These are phyloP conservation scores for Aspergillus taichungensis DNA, from an alignment of 495 filamentous ascomycete genomes.

Conservation along the genomic window DNA sequence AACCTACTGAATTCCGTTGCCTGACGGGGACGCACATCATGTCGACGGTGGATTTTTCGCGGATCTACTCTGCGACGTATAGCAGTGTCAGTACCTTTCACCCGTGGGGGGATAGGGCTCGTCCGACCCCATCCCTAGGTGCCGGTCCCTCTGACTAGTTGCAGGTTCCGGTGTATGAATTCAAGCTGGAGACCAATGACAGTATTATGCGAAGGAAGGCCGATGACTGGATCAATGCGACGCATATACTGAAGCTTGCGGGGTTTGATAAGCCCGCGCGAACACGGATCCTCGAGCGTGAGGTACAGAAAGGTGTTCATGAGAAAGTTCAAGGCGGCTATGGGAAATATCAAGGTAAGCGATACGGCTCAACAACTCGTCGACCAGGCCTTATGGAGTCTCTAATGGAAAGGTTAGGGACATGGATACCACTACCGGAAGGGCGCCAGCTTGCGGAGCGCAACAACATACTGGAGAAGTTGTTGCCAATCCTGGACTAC, in stretches of 20 bases:
- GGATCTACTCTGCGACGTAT: conserved; percentile 84
- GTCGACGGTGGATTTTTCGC: conserved; percentile 32
- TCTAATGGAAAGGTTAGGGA: conserved; percentile 48
- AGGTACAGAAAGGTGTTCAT: conserved; percentile 91
- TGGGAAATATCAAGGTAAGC: conserved; percentile 88
- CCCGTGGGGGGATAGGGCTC: not conserved
- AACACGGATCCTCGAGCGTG: conserved; percentile 89
- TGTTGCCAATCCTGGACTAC: conserved; percentile 84
- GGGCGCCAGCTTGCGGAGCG: conserved; percentile 73
- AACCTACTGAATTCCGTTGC: conserved; percentile 15
- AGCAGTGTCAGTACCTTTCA: conserved; percentile 64
- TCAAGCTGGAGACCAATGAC: conserved; percentile 60
- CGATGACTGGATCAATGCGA: conserved; percentile 93
- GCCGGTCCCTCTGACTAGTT: not conserved
- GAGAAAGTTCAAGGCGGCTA: conserved; percentile 98
- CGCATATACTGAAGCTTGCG: conserved; percentile 86
- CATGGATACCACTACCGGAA: conserved; percentile 86
- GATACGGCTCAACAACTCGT: not conserved
- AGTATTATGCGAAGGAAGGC: conserved; percentile 82
- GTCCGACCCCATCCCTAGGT: too few relatives aligned
- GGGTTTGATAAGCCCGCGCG: conserved; percentile 82
- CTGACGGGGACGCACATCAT: conserved; percentile 26
- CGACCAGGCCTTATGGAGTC: conserved; percentile 2
- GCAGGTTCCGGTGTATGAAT: conserved; percentile 86
- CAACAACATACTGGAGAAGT: conserved; percentile 73